phyloP scores from a whole-genome alignment of 305 asterid genomes.

The Solanum chacoense region DNA sequence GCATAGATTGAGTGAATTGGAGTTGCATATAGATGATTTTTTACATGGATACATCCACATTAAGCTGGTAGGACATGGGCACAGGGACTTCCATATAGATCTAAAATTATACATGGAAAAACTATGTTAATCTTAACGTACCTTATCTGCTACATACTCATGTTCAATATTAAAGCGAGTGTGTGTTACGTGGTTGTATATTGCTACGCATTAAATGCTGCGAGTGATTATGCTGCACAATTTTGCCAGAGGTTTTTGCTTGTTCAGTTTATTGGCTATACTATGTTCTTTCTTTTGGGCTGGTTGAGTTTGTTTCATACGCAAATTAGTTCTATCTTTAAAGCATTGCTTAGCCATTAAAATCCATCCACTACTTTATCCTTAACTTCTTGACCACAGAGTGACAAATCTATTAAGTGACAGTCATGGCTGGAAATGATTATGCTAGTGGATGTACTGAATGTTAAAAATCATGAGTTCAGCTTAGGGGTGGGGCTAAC shows the following conservation, averaged over 20 bases:
- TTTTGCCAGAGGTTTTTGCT: background rate
- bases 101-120: background rate
- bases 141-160: background rate
- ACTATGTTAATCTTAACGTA: background rate
- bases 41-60: background rate
- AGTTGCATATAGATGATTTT: background rate
- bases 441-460: background rate
- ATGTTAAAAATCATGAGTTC: background rate
- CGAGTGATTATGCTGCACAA: background rate
- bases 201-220: background rate
- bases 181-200: background rate
- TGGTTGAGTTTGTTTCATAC: background rate
- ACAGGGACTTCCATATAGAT: background rate
- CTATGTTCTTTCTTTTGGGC: background rate
- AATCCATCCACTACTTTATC: background rate
- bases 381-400: background rate
- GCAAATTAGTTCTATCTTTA: background rate
- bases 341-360: background rate
- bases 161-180: background rate
- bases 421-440: background rate
- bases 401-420: background rate
- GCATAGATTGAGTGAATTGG: background rate
- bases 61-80: background rate
- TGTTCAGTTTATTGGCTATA: background rate
- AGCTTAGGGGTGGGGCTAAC: background rate